phyloP scores from a whole-genome alignment of 306 rosid genomes.

The Malus asiatica region DNA sequence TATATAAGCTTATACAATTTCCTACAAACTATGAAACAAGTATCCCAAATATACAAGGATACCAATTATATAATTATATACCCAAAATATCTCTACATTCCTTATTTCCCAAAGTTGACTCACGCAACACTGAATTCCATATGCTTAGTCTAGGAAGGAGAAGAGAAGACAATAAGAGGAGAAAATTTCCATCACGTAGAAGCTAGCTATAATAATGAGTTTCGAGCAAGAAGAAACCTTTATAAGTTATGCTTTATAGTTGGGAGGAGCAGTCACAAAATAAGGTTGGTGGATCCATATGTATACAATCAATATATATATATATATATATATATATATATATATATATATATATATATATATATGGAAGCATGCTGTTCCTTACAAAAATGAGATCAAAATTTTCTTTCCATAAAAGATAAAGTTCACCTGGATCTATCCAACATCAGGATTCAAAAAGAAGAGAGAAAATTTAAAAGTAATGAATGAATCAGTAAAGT shows the following conservation, averaged over 20 bases:
- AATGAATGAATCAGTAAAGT: background rate
- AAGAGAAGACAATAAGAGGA: background rate
- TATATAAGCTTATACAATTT: too few relatives aligned
- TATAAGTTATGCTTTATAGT: background rate
- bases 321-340: background rate
- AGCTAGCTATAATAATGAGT: background rate
- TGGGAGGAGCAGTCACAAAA: background rate
- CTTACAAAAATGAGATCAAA: background rate
- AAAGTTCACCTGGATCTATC: background rate
- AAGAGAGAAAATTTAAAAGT: too few relatives aligned
- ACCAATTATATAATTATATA: too few relatives aligned
- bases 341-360: background rate
- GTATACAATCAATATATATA: background rate
- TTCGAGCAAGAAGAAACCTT: background rate
- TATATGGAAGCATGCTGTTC: background rate
- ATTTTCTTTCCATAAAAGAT: background rate
- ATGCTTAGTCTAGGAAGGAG: background rate
- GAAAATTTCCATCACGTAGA: background rate
- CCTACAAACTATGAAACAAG: too few relatives aligned
- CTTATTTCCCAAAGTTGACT: too few relatives aligned
- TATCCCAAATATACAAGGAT: too few relatives aligned
- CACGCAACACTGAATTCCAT: background rate
- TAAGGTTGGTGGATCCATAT: background rate
- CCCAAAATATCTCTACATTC: too few relatives aligned
- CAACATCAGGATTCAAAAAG: background rate